These are phyloP conservation scores for Chrysosporium keratinophilum DNA, from an alignment of 2,329 filamentous ascomycete species.

Conservation along the genomic window DNA sequence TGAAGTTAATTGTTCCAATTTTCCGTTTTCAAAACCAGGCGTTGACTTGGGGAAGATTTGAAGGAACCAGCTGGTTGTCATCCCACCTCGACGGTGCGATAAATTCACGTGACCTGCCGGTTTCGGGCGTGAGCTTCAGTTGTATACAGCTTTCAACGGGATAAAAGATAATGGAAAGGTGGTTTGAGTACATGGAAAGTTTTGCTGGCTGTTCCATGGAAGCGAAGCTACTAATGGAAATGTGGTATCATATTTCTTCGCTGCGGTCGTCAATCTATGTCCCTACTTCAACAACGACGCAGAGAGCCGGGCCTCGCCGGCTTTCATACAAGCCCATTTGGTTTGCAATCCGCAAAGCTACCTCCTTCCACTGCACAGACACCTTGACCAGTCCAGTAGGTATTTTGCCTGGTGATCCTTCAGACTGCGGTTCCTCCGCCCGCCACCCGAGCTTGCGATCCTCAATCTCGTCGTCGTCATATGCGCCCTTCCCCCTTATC, in stretches of 20 bases:
- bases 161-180: too few relatives aligned
- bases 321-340: conserved; percentile 39
- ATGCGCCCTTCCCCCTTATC: conserved; percentile 9
- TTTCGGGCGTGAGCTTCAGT: too few relatives aligned
- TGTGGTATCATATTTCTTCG: neutral
- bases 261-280: conserved; percentile 10
- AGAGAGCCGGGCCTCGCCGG: conserved; percentile 27
- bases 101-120: too few relatives aligned
- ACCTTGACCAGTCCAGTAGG: conserved; percentile 23
- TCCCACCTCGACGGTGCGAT: neutral
- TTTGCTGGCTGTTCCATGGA: neutral
- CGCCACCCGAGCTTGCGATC: conserved; percentile 27
- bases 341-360: conserved; percentile 35
- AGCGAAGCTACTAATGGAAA: neutral
- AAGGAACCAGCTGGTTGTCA: neutral
- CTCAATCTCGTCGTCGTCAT: conserved; percentile 17
- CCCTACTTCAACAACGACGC: conserved; percentile 26
- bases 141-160: too few relatives aligned
- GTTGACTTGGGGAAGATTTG: neutral
- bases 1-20: too few relatives aligned
- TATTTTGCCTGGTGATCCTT: conserved; percentile 12
- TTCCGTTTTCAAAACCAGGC: too few relatives aligned
- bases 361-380: conserved; percentile 29
- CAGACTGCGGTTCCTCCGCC: conserved; percentile 16
- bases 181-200: neutral